phyloP scores from a whole-genome alignment of 1,284 basidiomycete species.

The Spongiforma sp. region DNA sequence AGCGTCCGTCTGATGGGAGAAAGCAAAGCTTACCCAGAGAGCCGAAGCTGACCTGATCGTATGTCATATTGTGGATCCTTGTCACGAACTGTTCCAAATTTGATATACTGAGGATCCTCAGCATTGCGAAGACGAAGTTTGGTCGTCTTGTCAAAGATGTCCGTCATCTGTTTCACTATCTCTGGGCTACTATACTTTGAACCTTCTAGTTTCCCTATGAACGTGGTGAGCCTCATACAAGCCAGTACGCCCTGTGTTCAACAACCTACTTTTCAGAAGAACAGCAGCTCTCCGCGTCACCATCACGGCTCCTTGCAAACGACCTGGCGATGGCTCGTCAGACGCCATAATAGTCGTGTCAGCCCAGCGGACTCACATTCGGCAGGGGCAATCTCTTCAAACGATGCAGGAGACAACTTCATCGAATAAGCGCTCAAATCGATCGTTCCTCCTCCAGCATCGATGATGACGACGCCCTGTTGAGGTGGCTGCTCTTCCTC shows the following conservation, averaged over 20 bases:
- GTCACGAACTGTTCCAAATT: slow-evolving; percentile 54
- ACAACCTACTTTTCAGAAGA: slow-evolving; percentile 40
- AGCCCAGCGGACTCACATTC: slow-evolving; percentile 42
- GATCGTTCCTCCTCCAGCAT: slow-evolving; percentile 62
- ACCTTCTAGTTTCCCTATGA: slow-evolving; percentile 37
- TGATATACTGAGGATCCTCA: slow-evolving; percentile 50
- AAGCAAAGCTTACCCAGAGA: slow-evolving; percentile 43
- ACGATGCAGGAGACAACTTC: slow-evolving; percentile 34
- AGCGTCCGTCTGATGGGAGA: background rate
- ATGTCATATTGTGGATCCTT: slow-evolving; percentile 51
- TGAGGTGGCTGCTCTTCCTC: slow-evolving; percentile 34
- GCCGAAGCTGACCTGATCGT: slow-evolving; percentile 49
- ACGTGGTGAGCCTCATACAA: slow-evolving; percentile 17
- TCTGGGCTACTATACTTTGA: slow-evolving; percentile 37
- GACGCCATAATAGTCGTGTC: background rate
- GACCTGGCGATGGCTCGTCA: slow-evolving; percentile 31
- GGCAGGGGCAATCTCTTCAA: slow-evolving; percentile 47
- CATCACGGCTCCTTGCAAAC: slow-evolving; percentile 43
- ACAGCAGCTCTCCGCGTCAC: slow-evolving; percentile 48
- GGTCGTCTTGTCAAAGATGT: slow-evolving; percentile 56
- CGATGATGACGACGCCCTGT: slow-evolving; percentile 54
- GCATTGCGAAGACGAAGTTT: slow-evolving; percentile 51
- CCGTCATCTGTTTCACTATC: slow-evolving; percentile 48
- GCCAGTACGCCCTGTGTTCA: background rate
- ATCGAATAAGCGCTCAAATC: slow-evolving; percentile 57